A percentile compares a stretch with the other conserved stretches of the same genome.
phyloP scores from a whole-genome alignment of 129 eudicot species.

The Ambrosia artemisiifolia region DNA sequence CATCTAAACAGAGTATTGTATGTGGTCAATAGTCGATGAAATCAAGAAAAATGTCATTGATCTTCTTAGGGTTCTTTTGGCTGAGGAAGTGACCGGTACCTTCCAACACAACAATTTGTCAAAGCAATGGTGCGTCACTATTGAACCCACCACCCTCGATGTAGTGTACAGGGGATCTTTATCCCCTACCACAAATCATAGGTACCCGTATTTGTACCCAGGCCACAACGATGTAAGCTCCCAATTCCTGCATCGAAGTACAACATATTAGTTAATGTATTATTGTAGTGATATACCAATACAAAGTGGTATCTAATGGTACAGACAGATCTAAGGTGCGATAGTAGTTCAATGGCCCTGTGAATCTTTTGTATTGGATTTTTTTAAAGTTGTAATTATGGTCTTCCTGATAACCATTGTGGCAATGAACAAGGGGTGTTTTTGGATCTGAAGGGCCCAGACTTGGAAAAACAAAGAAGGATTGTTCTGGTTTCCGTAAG shows the following conservation, averaged over 20 bases:
- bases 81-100: slow-evolving; percentile 68
- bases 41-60: slow-evolving; percentile 38
- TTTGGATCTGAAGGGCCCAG: slow-evolving; percentile 50
- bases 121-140: slow-evolving; percentile 60
- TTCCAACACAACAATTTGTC: slow-evolving; percentile 56
- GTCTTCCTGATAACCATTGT: slow-evolving; percentile 63
- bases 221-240: slow-evolving; percentile 63
- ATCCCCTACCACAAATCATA: slow-evolving; percentile 53
- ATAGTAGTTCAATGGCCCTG: slow-evolving; percentile 69
- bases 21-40: slow-evolving; percentile 43
- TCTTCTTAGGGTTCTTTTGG: slow-evolving; percentile 56
- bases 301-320: background rate
- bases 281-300: background rate
- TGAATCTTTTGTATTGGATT: slow-evolving; percentile 53
- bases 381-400: slow-evolving; percentile 44
- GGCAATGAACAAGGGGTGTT: slow-evolving; percentile 34
- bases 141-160: slow-evolving; percentile 51
- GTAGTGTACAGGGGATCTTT: slow-evolving; percentile 58
- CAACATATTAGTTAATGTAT: background rate
- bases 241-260: slow-evolving; percentile 51
- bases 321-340: slow-evolving; percentile 59
- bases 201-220: slow-evolving; percentile 55
- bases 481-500: slow-evolving; percentile 48
- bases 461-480: slow-evolving; percentile 51
- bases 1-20: too few relatives aligned